These are phyloP conservation scores for Discostella pseudostelligera DNA, from an alignment of 108 stramenopile genomes.

Conservation along the genomic window DNA sequence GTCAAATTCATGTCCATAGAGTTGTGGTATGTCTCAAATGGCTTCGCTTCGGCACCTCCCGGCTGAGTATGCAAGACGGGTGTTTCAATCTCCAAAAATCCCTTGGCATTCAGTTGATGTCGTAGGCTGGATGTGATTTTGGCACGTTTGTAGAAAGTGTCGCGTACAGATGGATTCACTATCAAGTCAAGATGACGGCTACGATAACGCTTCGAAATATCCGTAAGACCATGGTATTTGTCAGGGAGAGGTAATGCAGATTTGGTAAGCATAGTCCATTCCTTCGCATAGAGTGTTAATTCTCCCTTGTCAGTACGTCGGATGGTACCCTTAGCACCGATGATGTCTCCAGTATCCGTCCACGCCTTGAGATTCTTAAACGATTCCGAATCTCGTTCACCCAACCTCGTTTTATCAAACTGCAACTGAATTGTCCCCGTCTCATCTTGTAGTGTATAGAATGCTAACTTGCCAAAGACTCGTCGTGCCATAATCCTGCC, in stretches of 20 bases:
- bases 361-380: conserved; percentile 90
- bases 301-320: conserved; percentile 97
- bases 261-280: conserved; percentile 98
- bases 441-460: conserved; percentile 92
- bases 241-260: conserved; percentile 92
- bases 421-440: conserved; percentile 92
- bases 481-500: conserved; percentile 94
- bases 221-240: conserved; percentile 93
- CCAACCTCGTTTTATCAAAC: conserved; percentile 88
- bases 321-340: conserved; percentile 90
- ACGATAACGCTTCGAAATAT: conserved; percentile 93
- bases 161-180: conserved; percentile 90
- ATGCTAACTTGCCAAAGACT: conserved; percentile 96
- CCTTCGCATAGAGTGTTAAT: conserved; percentile 88
- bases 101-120: conserved; percentile 81
- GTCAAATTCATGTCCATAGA: conserved; percentile 91
- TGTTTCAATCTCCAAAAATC: conserved; percentile 99
- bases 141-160: conserved; percentile 91
- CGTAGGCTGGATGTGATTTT: conserved; percentile 87
- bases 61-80: conserved; percentile 91
- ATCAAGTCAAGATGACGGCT: conserved; percentile 94
- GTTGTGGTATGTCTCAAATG: conserved; percentile 98
- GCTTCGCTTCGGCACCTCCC: conserved; percentile 98
- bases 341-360: conserved; percentile 94
- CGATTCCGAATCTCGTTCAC: conserved; percentile 51